Conservation (phyloP, 2,329 filamentous ascomycete genomes). For the Sporothrix luriei region DNA sequence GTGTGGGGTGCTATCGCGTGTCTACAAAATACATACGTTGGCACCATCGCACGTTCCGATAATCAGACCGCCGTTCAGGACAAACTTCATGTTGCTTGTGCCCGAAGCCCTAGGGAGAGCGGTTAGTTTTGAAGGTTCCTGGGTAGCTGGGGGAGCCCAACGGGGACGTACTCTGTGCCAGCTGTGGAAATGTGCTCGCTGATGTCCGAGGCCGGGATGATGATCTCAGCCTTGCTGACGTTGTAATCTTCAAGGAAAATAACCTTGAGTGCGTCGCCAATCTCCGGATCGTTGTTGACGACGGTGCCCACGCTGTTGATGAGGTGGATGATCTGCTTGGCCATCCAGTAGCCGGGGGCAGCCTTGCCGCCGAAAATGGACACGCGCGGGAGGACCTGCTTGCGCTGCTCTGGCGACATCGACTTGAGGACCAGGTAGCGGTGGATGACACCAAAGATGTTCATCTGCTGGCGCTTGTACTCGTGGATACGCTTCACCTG, state of each 20-base stretch:
- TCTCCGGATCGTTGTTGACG: constrained; percentile 88
- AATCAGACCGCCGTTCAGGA: constrained; percentile 93
- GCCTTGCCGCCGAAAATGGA: constrained; percentile 98
- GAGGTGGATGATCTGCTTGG: constrained; percentile 96
- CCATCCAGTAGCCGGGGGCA: constrained; percentile 99
- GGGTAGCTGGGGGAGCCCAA: neutral
- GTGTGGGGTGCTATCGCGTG: neutral
- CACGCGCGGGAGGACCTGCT: constrained; percentile 84
- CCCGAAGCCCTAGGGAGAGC: constrained; percentile 62
- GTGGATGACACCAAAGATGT: constrained; percentile 97
- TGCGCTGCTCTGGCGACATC: constrained; percentile 78
- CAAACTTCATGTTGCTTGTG: constrained; percentile 99
- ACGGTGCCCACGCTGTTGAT: constrained; percentile 89
- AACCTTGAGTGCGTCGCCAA: constrained; percentile 94
- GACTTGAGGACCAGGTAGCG: constrained; percentile 88
- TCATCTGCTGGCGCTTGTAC: constrained; percentile 98
- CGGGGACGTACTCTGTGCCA: constrained; percentile 71
- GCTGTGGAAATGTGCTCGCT: constrained; percentile 99
- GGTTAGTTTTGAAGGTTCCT: constrained; percentile 27
- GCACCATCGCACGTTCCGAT: constrained; percentile 98
- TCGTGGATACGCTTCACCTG: constrained; percentile 99
- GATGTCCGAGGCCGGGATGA: constrained; percentile 89
- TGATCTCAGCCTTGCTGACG: constrained; percentile 98
- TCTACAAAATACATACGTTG: constrained; percentile 66
- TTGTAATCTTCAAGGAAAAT: constrained; percentile 99